Percentiles rank a stretch among this genome's conserved stretches.
Evolutionary conservation across 2,329 filamentous ascomycete genomes (phyloP).

Genomic region (Claviceps maximensis): DNA sequence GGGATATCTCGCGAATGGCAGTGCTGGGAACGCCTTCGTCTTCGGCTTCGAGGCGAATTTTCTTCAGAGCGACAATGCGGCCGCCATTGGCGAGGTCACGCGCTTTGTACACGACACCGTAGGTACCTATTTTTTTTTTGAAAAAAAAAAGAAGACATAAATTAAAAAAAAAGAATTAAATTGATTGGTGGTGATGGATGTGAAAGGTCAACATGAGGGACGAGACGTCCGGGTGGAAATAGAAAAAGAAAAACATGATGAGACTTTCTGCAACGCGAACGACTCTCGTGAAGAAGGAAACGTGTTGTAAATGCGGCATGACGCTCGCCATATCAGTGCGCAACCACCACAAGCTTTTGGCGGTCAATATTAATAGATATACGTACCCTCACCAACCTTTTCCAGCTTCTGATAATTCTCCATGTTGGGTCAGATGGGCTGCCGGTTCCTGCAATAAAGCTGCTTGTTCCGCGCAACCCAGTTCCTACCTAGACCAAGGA

Average conservation of each 20-base stretch:
- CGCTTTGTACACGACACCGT: slow-evolving; percentile 92
- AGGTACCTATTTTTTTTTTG: slow-evolving; percentile 50
- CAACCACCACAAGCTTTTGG: neutral
- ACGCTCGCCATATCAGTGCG: neutral
- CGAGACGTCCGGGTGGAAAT: neutral
- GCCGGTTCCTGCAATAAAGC: neutral
- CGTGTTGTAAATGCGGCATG: too few relatives aligned
- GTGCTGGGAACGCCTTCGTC: slow-evolving; percentile 89
- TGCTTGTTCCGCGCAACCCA: neutral
- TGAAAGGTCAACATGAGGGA: neutral
- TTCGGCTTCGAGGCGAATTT: slow-evolving; percentile 88
- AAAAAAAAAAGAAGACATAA: too few relatives aligned
- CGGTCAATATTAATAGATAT: neutral
- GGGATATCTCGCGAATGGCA: slow-evolving; percentile 85
- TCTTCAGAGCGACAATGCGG: slow-evolving; percentile 85
- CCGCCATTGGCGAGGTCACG: slow-evolving; percentile 69
- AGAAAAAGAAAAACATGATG: too few relatives aligned
- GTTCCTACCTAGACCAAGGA: neutral
- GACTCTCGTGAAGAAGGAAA: too few relatives aligned
- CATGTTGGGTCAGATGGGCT: slow-evolving; percentile 37
- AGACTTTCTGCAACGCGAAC: too few relatives aligned
- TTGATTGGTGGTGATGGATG: neutral
- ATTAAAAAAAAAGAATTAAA: too few relatives aligned
- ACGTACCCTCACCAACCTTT: slow-evolving; percentile 86
- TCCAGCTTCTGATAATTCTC: slow-evolving; percentile 95